Conservation (phyloP, 768 basidiomycete genomes). For the Dendrothele bispora region DNA sequence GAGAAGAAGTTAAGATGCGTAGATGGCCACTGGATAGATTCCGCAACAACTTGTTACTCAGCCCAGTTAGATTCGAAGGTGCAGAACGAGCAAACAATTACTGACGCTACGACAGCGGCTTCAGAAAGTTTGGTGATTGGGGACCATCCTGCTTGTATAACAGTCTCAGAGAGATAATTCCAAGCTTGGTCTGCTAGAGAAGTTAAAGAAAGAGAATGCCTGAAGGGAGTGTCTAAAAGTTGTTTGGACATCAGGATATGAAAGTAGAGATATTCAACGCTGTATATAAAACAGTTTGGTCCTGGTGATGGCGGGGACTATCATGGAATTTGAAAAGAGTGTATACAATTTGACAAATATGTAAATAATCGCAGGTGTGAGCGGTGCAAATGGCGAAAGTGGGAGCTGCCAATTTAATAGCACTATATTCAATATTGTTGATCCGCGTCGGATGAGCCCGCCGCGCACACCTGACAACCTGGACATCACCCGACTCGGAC, state of each 20-base stretch:
- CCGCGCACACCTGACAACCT: too few species aligned
- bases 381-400: too few species aligned
- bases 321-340: too few species aligned
- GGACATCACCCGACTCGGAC: too few species aligned
- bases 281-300: too few species aligned
- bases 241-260: conserved; percentile 33
- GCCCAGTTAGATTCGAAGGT: too few species aligned
- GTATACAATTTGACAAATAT: too few species aligned
- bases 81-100: conserved; percentile 9
- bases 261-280: background rate
- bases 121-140: conserved; percentile 44
- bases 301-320: too few species aligned
- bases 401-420: too few species aligned
- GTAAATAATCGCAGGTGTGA: too few species aligned
- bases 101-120: conserved; percentile 47
- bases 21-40: conserved; percentile 52
- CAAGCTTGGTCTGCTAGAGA: conserved; percentile 42
- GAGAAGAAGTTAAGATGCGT: conserved; percentile 41
- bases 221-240: conserved; percentile 39
- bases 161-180: conserved; percentile 41
- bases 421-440: too few species aligned
- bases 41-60: conserved; percentile 36
- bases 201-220: conserved; percentile 42
- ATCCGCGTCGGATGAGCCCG: too few species aligned
- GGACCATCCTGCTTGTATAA: conserved; percentile 41